Base-by-base conservation (phyloP, 2,329 filamentous ascomycete genomes). In the Penicillium sclerotiorum region DNA sequence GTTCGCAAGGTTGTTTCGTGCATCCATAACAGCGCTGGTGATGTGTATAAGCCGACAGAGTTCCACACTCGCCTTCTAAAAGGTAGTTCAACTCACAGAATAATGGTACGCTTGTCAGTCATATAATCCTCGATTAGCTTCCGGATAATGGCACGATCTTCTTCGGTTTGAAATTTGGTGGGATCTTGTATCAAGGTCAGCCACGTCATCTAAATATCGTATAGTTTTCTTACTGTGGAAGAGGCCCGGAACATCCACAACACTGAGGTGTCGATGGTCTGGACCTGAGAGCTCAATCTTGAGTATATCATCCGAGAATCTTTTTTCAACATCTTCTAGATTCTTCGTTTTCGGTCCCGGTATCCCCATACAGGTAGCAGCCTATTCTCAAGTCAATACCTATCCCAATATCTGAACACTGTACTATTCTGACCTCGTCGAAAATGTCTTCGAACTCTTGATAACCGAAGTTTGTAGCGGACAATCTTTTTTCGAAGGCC, bases 121-220 rank as follows among this genome's bases (percentile, higher is more conserved):
- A 86, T 82, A 56, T 87, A 87, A 0, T 50, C 45, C 32, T 59
- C 46, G 11, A 71, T 66, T 2, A 84, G 72, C 0, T 67, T 57
- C 27, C 79, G 76, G 43, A 84, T 81, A 3, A 80, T 80, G 50
- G 72, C 70, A 49, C 80, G 79, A 45, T 84, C 80, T 21, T 76
- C 72, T 44, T 76, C 71, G 1, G 78, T 80, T 60, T 84, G 81
- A 49, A 80, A 76, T 36, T 77, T 75, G 51, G 80, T 82, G 47
- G 55, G 52, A 47, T 60, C 56, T 60, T 35, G 15, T 27, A 27
- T 28, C 8, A 20, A 13, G 8, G 3, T 32, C 20, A 48, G 45
- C 25, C 13, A 37, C 30, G 5, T 50, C 8, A 51, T 35, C 6
- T 20, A 18, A 15, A 36, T 40, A 33, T 1, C 4, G 36, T 12